phyloP scores from a whole-genome alignment of 331 rosid genomes.

The Cucumis variabilis region DNA sequence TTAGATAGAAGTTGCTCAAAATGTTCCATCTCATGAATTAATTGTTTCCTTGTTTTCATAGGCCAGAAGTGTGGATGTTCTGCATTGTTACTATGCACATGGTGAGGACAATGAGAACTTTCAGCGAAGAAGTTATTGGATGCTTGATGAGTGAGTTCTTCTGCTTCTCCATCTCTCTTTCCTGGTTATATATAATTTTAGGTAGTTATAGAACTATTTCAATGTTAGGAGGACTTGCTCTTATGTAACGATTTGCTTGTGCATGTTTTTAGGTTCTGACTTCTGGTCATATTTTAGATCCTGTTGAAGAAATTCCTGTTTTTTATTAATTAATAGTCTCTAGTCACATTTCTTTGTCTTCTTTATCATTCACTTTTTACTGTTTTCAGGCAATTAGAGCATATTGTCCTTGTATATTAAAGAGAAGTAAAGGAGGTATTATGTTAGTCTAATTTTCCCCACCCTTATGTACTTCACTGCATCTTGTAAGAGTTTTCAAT shows the following conservation, averaged over 20 bases:
- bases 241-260: background rate
- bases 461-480: background rate
- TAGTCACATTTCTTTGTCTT: background rate
- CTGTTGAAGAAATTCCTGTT: background rate
- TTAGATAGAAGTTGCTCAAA: background rate
- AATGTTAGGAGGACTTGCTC: background rate
- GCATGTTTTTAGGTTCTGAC: background rate
- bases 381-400: constrained; percentile 68
- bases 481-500: background rate
- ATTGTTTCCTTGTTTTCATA: constrained; percentile 35
- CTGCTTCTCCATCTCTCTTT: constrained; percentile 23
- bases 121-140: constrained; percentile 84
- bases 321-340: background rate
- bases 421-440: constrained; percentile 70
- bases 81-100: constrained; percentile 85
- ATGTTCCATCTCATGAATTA: constrained; percentile 32
- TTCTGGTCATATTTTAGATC: background rate
- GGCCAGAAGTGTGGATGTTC: constrained; percentile 75
- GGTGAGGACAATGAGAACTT: constrained; percentile 74
- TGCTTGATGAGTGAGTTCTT: constrained; percentile 73
- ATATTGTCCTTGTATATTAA: constrained; percentile 85
- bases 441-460: constrained; percentile 2
- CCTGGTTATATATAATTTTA: background rate
- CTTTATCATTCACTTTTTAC: constrained; percentile 26
- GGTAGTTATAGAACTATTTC: background rate